Evolutionary conservation across 1,139 yeast species (phyloP), one percentile per base, ranked within the genome.

Genomic region (Yamadazyma sp.): DNA sequence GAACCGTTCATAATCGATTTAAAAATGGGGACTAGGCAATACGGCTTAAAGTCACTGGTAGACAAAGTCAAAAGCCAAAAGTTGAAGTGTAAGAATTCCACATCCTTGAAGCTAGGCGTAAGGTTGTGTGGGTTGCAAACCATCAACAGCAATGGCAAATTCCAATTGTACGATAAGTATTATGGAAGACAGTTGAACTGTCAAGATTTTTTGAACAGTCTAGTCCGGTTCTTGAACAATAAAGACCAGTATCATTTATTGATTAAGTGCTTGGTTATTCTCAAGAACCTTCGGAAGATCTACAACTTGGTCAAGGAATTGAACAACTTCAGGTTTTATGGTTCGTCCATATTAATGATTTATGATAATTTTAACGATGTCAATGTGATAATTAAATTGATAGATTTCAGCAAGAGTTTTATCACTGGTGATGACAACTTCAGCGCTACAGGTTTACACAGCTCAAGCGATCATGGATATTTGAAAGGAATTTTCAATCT

Each of bases 21-120:
- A 49, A 94, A 94, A 58, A 92, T 94, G 97, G 99, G 99, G 1
- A 90, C 99, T 0, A 73, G 99, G 39, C 99, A 94, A 61, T 92
- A 92, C 53, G 98, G 99, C n/a, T 84, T 90, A 12, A 96, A 88
- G 50, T 97, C 97, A 0, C 72, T 73, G 8, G 61, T 64, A 11
- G 68, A 79, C 39, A 94, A 94, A 61, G 87, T 83, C 56, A 59
- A 64, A 39, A 86, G 96, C 0, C 98, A 94, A 61, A 67, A 89
- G 29, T 73, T 73, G 42, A 94, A 94, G 60, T 94, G 98, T 61
- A 65, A 74, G 6, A 64, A 70, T 39, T 92, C 97, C 0, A 90
- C 98, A 0, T 83, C 95, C 6, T 70, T 89, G 36, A 67, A 71
- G 44, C 70, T 92, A 26, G 99, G 99, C 2, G 96, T 89, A 0